Percentiles rank a stretch among this genome's conserved stretches.
These are phyloP conservation scores for Sclerotinia trifoliorum DNA, from an alignment of 2,329 filamentous ascomycete genomes.

Conservation along the genomic window DNA sequence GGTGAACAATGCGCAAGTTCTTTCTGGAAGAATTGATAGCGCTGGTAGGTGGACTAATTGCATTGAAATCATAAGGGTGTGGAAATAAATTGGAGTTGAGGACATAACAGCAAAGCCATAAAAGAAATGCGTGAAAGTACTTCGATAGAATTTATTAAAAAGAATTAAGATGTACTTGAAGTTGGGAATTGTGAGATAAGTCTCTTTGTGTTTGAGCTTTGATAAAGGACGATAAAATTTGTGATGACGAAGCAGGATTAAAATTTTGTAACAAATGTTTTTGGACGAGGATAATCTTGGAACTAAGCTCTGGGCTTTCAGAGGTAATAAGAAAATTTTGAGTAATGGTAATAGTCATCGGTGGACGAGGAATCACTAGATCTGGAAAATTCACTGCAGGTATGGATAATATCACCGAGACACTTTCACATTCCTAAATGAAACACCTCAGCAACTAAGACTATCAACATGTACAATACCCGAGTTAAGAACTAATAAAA, in stretches of 20 bases:
- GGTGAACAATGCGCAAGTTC: background rate
- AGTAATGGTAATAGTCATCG: background rate
- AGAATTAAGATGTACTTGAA: too few species aligned
- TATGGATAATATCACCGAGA: too few species aligned
- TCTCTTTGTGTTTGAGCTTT: background rate
- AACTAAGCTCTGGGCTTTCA: background rate
- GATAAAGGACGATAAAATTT: rapidly evolving
- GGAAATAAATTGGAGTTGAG: background rate
- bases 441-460: background rate
- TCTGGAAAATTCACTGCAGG: background rate
- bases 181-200: background rate
- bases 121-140: background rate
- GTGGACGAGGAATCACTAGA: background rate
- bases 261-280: too few species aligned
- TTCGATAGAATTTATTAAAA: background rate
- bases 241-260: too few species aligned
- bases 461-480: background rate
- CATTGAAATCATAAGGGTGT: background rate
- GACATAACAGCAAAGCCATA: background rate
- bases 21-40: background rate
- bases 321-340: background rate
- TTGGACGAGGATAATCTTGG: background rate
- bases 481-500: background rate
- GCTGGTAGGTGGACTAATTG: background rate
- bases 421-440: background rate